Evolutionary conservation across 1,139 yeast genomes (phyloP).

Genomic region (Blastobotrys elegans): DNA sequence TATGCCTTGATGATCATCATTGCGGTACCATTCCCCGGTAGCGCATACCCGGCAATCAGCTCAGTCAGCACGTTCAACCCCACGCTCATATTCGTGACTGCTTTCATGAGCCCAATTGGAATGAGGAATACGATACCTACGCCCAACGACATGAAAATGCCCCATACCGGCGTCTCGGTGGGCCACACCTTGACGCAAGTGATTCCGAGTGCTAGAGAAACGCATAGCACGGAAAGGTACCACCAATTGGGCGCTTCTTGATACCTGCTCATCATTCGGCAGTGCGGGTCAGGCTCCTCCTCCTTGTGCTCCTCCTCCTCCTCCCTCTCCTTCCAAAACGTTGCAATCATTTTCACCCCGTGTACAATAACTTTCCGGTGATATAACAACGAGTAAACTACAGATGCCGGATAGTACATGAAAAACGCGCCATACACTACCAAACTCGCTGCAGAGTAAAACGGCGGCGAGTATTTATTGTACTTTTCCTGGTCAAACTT

Average conservation of each 20-base stretch:
- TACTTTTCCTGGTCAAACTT: slow-evolving; percentile 32
- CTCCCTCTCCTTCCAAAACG: background rate
- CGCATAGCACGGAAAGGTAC: slow-evolving; percentile 44
- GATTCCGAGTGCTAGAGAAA: slow-evolving; percentile 48
- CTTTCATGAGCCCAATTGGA: slow-evolving; percentile 43
- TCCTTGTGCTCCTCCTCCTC: background rate
- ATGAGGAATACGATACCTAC: slow-evolving; percentile 52
- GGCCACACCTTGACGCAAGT: slow-evolving; percentile 43
- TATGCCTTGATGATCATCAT: slow-evolving; percentile 56
- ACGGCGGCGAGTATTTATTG: slow-evolving; percentile 45
- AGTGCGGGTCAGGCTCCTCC: slow-evolving; percentile 47
- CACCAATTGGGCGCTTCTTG: slow-evolving; percentile 63
- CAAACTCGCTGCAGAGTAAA: slow-evolving; percentile 52
- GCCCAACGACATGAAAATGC: slow-evolving; percentile 52
- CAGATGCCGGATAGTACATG: slow-evolving; percentile 48
- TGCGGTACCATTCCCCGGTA: slow-evolving; percentile 42
- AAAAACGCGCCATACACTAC: slow-evolving; percentile 55
- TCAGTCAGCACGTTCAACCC: slow-evolving; percentile 58
- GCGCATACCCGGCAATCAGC: slow-evolving; percentile 54
- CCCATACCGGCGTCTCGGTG: slow-evolving; percentile 47
- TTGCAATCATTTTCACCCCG: background rate
- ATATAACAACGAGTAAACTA: slow-evolving; percentile 40
- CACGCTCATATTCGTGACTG: slow-evolving; percentile 50
- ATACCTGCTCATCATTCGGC: slow-evolving; percentile 50
- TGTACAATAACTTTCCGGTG: slow-evolving; percentile 18